These are phyloP conservation scores for Xylariaceae sp. DNA, from an alignment of 2,329 filamentous ascomycete species.

Conservation along the genomic window DNA sequence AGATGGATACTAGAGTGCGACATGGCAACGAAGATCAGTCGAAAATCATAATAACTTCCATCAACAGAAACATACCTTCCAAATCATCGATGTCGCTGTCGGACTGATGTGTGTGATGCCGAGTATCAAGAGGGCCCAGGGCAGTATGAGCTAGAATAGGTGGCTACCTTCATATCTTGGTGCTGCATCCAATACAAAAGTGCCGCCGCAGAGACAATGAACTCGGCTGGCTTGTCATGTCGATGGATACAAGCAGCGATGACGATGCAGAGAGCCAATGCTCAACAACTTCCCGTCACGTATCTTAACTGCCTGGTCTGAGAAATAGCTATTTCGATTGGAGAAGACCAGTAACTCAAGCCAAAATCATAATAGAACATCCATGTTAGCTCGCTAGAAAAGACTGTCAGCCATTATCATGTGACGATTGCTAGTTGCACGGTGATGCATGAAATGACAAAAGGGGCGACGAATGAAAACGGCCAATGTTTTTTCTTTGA, in stretches of 20 bases:
- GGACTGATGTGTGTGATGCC: not conserved
- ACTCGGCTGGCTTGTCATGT: not conserved
- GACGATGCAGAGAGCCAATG: not conserved
- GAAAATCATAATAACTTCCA: not conserved
- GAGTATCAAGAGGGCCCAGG: not conserved
- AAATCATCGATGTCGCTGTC: not conserved
- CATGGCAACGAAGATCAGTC: not conserved
- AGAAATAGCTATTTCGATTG: not conserved
- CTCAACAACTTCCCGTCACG: not conserved
- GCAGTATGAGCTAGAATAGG: not conserved
- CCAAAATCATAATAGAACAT: not conserved
- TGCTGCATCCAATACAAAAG: not conserved
- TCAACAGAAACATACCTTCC: not conserved
- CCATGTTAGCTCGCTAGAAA: not conserved
- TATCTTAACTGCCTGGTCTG: not conserved
- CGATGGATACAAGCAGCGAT: not conserved
- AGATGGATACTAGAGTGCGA: not conserved
- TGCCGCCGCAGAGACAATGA: not conserved
- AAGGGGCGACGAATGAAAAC: not conserved
- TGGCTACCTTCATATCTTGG: not conserved
- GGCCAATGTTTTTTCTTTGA: not conserved
- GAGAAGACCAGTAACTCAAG: not conserved
- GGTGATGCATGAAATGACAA: not conserved
- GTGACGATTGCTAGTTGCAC: not conserved
- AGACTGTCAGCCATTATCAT: not conserved